Evolutionary conservation across 1,284 basidiomycete species (phyloP).

Genomic region (Erythrobasidium hasegawianum): DNA sequence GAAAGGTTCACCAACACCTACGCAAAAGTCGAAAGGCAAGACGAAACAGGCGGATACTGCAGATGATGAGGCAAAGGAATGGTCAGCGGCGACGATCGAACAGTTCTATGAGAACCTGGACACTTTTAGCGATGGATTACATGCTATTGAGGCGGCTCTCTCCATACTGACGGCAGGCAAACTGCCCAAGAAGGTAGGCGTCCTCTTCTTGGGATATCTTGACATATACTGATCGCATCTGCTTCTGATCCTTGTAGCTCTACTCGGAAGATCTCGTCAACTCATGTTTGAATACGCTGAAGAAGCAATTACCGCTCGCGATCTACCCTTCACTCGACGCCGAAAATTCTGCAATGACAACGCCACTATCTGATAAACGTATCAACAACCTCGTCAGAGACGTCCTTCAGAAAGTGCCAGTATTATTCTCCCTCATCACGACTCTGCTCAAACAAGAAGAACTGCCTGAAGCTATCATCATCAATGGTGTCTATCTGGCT

Average conservation of each 20-base stretch:
- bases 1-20: conserved; percentile 4
- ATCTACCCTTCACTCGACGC: conserved; percentile 86
- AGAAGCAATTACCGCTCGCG: conserved; percentile 71
- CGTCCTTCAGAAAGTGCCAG: conserved; percentile 63
- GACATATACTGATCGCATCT: not conserved
- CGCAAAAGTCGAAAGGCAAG: not conserved
- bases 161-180: conserved; percentile 9
- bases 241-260: conserved; percentile 5
- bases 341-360: conserved; percentile 44
- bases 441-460: conserved; percentile 51
- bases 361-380: conserved; percentile 31
- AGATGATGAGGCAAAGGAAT: conserved; percentile 1
- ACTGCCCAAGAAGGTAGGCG: conserved; percentile 23
- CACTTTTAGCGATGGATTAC: conserved; percentile 11
- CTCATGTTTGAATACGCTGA: conserved; percentile 67
- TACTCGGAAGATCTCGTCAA: conserved; percentile 82
- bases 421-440: conserved; percentile 61
- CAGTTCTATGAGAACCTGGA: conserved; percentile 12
- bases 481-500: conserved; percentile 83
- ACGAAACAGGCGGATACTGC: not conserved
- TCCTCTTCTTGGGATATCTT: no score
- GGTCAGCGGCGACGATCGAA: conserved; percentile 4
- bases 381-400: conserved; percentile 55
- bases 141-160: conserved; percentile 14
- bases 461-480: conserved; percentile 82